These are phyloP conservation scores for Mortierella sp. DNA, from an alignment of 371 early-diverging fungal genomes.

Conservation along the genomic window DNA sequence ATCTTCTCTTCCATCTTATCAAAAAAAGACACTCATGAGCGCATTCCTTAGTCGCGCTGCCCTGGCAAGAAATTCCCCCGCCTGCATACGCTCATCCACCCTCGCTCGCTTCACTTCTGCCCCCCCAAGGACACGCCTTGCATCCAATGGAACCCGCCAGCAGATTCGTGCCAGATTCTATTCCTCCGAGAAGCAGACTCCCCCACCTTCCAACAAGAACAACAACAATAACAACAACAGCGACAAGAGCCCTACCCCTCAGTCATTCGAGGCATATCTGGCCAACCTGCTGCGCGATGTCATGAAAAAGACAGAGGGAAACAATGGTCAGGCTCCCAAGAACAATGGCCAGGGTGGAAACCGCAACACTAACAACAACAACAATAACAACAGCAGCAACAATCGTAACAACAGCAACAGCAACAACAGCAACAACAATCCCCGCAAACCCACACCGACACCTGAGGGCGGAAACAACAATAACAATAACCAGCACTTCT, in stretches of 20 bases:
- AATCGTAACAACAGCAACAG: slow-evolving; percentile 16
- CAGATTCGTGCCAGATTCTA: slow-evolving; percentile 35
- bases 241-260: slow-evolving; percentile 30
- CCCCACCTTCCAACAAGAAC: slow-evolving; percentile 28
- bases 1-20: neutral
- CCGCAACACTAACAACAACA: slow-evolving; percentile 37
- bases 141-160: slow-evolving; percentile 9
- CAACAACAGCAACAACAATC: slow-evolving; percentile 13
- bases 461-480: slow-evolving; percentile 23
- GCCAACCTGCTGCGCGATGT: slow-evolving; percentile 53
- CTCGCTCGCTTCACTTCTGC: slow-evolving; percentile 22
- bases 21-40: slow-evolving; percentile 14
- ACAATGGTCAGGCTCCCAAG: slow-evolving; percentile 29
- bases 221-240: slow-evolving; percentile 14
- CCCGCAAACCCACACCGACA: slow-evolving; percentile 21
- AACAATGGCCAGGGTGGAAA: slow-evolving; percentile 16
- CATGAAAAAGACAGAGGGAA: slow-evolving; percentile 41
- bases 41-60: slow-evolving; percentile 42
- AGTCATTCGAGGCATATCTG: slow-evolving; percentile 58
- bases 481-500: slow-evolving; percentile 27
- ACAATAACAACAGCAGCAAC: neutral
- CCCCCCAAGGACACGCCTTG: neutral
- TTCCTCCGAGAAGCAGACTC: slow-evolving; percentile 37
- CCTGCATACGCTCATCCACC: slow-evolving; percentile 23
- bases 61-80: slow-evolving; percentile 27